These are phyloP conservation scores for Paracorniculantispora psalliotae DNA, from an alignment of 2,329 filamentous ascomycete genomes.

Conservation along the genomic window DNA sequence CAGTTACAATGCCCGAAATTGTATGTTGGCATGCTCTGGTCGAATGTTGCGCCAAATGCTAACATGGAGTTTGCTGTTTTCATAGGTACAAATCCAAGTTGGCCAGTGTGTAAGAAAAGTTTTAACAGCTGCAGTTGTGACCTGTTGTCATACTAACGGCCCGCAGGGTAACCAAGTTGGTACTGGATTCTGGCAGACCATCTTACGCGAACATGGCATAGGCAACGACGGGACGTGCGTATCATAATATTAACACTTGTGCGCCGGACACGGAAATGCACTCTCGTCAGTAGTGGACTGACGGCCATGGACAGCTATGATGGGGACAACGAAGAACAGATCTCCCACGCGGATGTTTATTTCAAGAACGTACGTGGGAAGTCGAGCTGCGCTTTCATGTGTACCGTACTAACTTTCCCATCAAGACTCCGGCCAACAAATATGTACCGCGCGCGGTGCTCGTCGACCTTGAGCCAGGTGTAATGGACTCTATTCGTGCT, in stretches of 20 bases:
- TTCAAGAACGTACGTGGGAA: constrained; percentile 64
- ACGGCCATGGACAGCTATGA: constrained; percentile 55
- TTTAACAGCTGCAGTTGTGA: background rate
- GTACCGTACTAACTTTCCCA: background rate
- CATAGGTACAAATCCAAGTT: constrained; percentile 97
- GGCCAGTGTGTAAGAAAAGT: constrained; percentile 81
- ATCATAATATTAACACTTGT: background rate
- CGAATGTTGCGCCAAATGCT: background rate
- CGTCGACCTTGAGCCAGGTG: constrained; percentile 98
- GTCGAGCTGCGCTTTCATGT: background rate
- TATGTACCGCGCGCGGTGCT: constrained; percentile 99
- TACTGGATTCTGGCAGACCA: constrained; percentile 98
- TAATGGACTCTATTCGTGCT: constrained; percentile 98
- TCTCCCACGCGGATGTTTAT: constrained; percentile 99
- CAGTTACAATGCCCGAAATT: background rate
- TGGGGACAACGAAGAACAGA: constrained; percentile 95
- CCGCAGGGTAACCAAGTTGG: constrained; percentile 98
- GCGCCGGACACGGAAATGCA: background rate
- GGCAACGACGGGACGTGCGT: constrained; percentile 82
- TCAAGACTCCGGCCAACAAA: constrained; percentile 89
- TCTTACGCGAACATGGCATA: constrained; percentile 89
- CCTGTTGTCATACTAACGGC: constrained; percentile 28
- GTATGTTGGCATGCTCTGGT: background rate
- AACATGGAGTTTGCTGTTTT: constrained; percentile 32
- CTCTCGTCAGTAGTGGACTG: background rate